phyloP scores from a whole-genome alignment of 148 eudicot genomes.

The Nepenthes mirabilis region DNA sequence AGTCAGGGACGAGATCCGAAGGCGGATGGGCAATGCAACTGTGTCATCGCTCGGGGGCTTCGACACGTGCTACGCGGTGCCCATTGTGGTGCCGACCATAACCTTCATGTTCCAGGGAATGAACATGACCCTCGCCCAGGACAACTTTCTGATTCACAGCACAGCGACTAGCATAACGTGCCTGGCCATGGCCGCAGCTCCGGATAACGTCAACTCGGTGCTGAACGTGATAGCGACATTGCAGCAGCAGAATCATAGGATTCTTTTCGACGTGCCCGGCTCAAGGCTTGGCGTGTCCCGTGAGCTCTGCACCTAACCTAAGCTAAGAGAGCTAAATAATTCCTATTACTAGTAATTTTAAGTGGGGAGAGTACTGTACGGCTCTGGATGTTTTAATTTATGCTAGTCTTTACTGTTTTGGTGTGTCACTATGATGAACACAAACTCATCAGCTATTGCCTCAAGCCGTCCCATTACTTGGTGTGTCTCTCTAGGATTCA shows the following conservation, averaged over 20 bases:
- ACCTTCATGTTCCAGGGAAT: conserved; percentile 63
- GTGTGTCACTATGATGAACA: too few species aligned
- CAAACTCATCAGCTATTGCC: too few species aligned
- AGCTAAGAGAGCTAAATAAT: too few species aligned
- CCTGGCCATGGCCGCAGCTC: conserved; percentile 65
- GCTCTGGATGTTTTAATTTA: too few species aligned
- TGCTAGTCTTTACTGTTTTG: too few species aligned
- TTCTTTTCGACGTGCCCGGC: conserved; percentile 49
- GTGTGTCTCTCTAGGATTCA: too few species aligned
- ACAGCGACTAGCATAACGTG: conserved; percentile 40
- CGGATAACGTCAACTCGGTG: conserved; percentile 27
- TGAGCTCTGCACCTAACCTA: conserved; percentile 32
- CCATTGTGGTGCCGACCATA: conserved; percentile 47
- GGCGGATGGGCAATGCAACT: conserved; percentile 37
- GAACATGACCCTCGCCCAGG: conserved; percentile 53
- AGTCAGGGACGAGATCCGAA: conserved; percentile 53
- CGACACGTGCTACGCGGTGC: conserved; percentile 65
- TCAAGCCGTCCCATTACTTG: too few species aligned
- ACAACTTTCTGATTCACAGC: conserved; percentile 72
- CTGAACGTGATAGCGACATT: conserved; percentile 71
- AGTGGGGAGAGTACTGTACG: too few species aligned
- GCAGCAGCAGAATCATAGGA: conserved; percentile 86
- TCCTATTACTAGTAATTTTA: too few species aligned
- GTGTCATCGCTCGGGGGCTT: conserved; percentile 68
- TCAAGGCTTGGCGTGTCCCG: conserved; percentile 72